phyloP scores from a whole-genome alignment of 2,329 filamentous ascomycete genomes.

The Sporothrix humicola region DNA sequence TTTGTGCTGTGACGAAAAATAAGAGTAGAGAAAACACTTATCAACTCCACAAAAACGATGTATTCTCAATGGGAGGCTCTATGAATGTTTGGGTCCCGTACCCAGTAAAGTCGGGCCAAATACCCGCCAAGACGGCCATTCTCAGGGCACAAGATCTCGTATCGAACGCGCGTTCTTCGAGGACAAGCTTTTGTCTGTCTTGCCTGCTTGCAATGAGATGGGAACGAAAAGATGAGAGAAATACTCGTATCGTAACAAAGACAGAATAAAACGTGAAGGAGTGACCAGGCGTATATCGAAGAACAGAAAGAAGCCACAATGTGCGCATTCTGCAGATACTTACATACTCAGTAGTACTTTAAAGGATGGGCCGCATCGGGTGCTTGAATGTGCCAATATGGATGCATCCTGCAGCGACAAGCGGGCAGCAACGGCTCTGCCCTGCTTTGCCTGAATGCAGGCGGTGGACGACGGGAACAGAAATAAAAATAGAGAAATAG shows the following conservation, averaged over 20 bases:
- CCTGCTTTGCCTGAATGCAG: constrained; percentile 26
- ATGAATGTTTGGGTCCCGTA: background rate
- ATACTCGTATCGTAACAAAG: background rate
- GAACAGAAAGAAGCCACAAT: background rate
- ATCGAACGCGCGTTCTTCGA: constrained; percentile 19
- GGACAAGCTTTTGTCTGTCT: background rate
- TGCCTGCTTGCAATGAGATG: no score
- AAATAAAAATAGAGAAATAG: background rate
- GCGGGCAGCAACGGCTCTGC: constrained; percentile 5
- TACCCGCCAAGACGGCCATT: constrained; percentile 11
- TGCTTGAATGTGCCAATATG: background rate
- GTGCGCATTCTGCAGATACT: background rate
- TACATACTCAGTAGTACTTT: no score
- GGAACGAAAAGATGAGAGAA: background rate
- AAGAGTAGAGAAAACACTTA: background rate
- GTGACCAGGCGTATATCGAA: background rate
- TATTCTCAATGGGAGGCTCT: background rate
- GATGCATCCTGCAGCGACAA: constrained; percentile 8
- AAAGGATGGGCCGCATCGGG: background rate
- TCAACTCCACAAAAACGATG: background rate
- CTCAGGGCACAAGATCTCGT: constrained; percentile 7
- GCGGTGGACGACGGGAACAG: background rate
- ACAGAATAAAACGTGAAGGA: background rate
- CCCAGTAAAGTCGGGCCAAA: constrained; percentile 3
- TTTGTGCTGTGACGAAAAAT: background rate